Evolutionary conservation across 2,329 filamentous ascomycete species (phyloP), one percentile per base, ranked within the genome.

Genomic region (Aspergillus fijiensis): DNA sequence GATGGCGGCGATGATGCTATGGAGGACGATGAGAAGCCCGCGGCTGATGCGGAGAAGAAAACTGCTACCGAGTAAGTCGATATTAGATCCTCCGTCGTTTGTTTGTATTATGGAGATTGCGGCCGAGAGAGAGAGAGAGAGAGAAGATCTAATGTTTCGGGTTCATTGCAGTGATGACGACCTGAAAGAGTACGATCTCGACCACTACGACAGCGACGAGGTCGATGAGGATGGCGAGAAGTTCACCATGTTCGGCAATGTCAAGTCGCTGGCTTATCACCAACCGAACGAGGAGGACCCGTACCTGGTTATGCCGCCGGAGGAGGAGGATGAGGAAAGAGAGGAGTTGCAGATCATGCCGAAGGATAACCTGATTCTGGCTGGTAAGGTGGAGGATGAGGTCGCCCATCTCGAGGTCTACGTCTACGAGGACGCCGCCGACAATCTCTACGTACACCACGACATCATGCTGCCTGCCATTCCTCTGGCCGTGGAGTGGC

Each of bases 391-490:
- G 55, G 95, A 99, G 77, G 95, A 99, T 70, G 95, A 99, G 74
- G 88, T 99, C 62, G 94, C 95, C 19, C 94, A 98, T 77, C 83
- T 99, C 27, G 95, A 99, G 76, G 90, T 98, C 21, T 97, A 98
- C 72, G 92, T 99, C 29, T 99, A 98, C 78, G 95, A 99, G 77
- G 95, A 98, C 69, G 87, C 87, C 63, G 90, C 89, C 49, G 95
- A 98, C 78, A 99, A 99, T 75, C 88, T 99, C 62, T 99, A 99
- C 76, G 94, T 99, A 25, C 95, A 99, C 80, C 95, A 99, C 84
- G 95, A 99, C 77, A 96, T 99, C 70, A 98, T 99, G 94, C 85
- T 99, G 58, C 95, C 95, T 33, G 94, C 94, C 25, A 96, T 99
- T 72, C 95, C 95, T 11, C 86, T 99, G 6, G 95, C 92, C 71